phyloP scores from a whole-genome alignment of 176 grass and related monocot species.

The Triticum urartu region DNA sequence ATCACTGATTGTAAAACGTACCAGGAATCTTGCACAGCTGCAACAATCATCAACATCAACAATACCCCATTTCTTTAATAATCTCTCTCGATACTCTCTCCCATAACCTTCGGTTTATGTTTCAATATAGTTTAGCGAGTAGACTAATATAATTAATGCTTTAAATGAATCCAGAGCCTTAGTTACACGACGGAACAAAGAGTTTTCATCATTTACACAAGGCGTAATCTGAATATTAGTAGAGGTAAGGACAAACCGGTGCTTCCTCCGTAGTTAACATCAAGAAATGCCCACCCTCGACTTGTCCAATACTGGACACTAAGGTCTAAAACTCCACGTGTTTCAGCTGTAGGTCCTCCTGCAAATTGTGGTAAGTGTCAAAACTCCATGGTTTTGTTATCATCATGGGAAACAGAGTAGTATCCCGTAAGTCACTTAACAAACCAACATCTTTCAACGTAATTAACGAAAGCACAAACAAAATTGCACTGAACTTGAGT shows the following conservation, averaged over 20 bases:
- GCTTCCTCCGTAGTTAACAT: conserved; percentile 99
- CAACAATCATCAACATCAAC: conserved; percentile 94
- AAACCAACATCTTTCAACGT: conserved; percentile 3
- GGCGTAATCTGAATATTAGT: neutral
- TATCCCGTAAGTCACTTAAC: neutral
- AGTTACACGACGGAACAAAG: neutral
- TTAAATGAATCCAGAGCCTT: conserved; percentile 2
- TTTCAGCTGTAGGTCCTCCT: conserved; percentile 86
- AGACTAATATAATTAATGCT: neutral
- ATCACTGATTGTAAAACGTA: conserved; percentile 30
- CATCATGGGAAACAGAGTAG: conserved; percentile 7
- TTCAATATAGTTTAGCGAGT: neutral
- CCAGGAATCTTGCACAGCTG: conserved; percentile 79
- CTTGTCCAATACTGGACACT: conserved; percentile 96
- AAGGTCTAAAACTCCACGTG: conserved; percentile 63
- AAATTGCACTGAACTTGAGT: conserved; percentile 6
- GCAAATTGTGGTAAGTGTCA: conserved; percentile 27
- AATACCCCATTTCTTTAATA: conserved; percentile 79
- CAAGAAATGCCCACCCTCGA: conserved; percentile 91
- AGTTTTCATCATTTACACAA: neutral
- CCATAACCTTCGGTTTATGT: conserved; percentile 79
- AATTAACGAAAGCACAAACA: neutral
- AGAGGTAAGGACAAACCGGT: conserved; percentile 52
- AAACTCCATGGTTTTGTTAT: conserved; percentile 22
- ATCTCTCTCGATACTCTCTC: conserved; percentile 86